These are phyloP conservation scores for Aspergillus sp. DNA, from an alignment of 2,329 filamentous ascomycete genomes.

Conservation along the genomic window DNA sequence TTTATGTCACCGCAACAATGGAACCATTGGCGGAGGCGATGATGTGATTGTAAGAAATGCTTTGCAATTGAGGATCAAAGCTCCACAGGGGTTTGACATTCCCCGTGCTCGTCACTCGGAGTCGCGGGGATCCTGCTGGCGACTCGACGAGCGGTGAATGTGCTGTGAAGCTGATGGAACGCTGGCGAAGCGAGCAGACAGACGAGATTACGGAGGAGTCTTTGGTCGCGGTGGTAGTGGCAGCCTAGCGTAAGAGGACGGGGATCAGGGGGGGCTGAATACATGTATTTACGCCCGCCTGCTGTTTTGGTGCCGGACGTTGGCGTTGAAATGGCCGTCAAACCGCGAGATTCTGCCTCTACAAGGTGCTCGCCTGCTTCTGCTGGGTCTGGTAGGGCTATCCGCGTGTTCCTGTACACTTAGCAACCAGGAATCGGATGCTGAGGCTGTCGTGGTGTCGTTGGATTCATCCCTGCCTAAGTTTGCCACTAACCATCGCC, in stretches of 20 bases:
- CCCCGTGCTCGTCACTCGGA: background rate
- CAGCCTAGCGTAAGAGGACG: background rate
- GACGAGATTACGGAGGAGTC: background rate
- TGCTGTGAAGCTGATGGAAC: background rate
- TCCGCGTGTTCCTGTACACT: background rate
- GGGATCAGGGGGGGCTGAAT: background rate
- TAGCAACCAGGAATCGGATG: background rate
- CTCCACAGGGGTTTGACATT: background rate
- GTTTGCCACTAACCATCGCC: conserved; percentile 1
- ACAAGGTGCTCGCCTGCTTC: background rate
- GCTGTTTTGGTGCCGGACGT: background rate
- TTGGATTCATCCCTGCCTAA: conserved; percentile 1
- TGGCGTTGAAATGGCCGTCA: background rate
- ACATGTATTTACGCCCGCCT: conserved; percentile 5
- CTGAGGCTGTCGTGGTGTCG: background rate
- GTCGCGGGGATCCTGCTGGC: background rate
- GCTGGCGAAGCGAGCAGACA: background rate
- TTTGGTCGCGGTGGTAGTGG: background rate
- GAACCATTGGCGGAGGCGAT: conserved; percentile 24
- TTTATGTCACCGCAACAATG: conserved; percentile 22
- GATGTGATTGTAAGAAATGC: conserved; percentile 20
- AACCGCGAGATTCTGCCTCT: background rate
- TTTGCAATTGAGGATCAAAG: background rate
- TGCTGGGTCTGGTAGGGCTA: background rate
- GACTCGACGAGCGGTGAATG: background rate